Evolutionary conservation across 2,329 filamentous ascomycete species (phyloP), one percentile per base, ranked within the genome.

Genomic region (Xylariaceae sp.): DNA sequence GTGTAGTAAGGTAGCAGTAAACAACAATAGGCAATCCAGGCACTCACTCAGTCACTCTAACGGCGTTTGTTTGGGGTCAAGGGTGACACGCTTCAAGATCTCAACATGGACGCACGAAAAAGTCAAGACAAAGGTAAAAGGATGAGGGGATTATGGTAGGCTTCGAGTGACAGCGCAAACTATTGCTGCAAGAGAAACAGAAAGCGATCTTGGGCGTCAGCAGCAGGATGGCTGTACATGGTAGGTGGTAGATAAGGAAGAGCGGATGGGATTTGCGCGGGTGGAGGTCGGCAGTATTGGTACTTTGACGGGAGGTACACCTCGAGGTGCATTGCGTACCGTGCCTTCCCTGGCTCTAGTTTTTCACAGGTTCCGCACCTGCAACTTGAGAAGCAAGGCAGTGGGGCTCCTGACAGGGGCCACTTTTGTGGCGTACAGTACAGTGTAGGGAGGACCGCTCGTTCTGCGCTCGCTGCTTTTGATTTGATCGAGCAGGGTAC

Each of bases 181-280:
- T 29, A 32, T 11, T 40, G 27, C 37, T 41, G 8, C 40, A 27
- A 31, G 35, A n/a, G 49, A 37, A 19, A 32, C 35, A 45, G 29
- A 31, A 44, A 32, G 34, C 46, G 41, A 37, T 29, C 34, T 50
- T 47, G 53, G 56, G 42, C n/a, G 53, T 50, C 42, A 41, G 40
- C 48, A 44, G 35, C 8, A 30, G 50, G 43, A 57, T 32, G 47
- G 43, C 31, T 51, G 35, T 37, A 37, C 35, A 11, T 37, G 35
- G 35, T 37, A 37, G 35, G 35, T 7, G 12, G 12, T 9, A 37
- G 42, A 30, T 29, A 41, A 47, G 39, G 49, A 48, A 45, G 49
- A 42, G 44, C 47, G 37, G 40, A 45, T 44, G 35, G 37, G 48
- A 45, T 48, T 45, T 54, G 48, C 44, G 35, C 35, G 35, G 8